Base-by-base conservation (phyloP, 2,329 filamentous ascomycete species). In the Pseudohalonectria lignicola region DNA sequence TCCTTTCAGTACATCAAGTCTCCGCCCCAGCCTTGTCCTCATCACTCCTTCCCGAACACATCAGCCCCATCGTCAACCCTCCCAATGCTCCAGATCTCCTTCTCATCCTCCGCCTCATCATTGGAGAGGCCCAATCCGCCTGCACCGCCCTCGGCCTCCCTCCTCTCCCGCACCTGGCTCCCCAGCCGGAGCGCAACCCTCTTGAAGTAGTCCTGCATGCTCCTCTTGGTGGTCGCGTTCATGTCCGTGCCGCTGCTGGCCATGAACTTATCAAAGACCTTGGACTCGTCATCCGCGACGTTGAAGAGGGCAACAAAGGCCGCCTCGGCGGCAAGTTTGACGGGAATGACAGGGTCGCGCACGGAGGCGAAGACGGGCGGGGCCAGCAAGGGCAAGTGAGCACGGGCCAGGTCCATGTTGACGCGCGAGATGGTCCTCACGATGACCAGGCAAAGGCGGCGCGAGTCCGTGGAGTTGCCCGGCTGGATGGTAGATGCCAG, bases 131-230 rank as follows among this genome's bases (percentile, higher is more conserved):
- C 88, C 23, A 26, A 56, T 1, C 87, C 86, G 34, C 88, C 88
- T 41, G 81, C 74, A 7, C 90, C 92, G 44, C 88, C 90, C 56
- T 95, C 88, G 0, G 92, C 92, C 49, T 94, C 88, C 53, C 77
- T 83, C 49, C 92, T 74, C 64, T 98, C 92, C 44, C 86, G 74
- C 2, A 85, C 87, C 57, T 96, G 92, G 15, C 68, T 74, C n/a
- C 84, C 90, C 16, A 96, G 63, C 49, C 88, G 76, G 52, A 90
- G 59, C 2, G 86, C 86, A 46, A 98, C 85, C 31, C 92, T 72
- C 70, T 94, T 94, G 66, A 96, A 96, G 64, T 98, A 98, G 58
- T 98, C 92, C 42, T 80, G 74, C 82, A 98, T 95, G 57, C 82
- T 87, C 49, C 90, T 74, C 71, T 93, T 92, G 15, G 78, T 78